Conservation (phyloP, 2,329 filamentous ascomycete species). For the Sarocladiaceae sp. region DNA sequence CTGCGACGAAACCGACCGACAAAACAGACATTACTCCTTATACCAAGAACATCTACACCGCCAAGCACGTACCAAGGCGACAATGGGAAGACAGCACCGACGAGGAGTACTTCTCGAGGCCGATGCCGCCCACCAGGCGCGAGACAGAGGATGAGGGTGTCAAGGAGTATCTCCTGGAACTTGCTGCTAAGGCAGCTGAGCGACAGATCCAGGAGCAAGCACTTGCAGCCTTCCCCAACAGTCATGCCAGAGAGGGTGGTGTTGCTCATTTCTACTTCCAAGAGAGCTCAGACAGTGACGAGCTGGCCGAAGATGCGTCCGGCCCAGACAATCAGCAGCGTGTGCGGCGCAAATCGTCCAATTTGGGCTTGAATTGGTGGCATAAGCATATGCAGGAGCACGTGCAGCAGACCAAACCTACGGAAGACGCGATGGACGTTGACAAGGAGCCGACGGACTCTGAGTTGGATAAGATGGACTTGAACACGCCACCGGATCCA, state of each 20-base stretch:
- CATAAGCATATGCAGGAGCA: conserved; percentile 76
- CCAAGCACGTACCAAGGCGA: conserved; percentile 20
- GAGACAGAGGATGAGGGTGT: conserved; percentile 71
- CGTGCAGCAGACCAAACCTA: conserved; percentile 49
- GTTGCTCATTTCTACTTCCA: conserved; percentile 66
- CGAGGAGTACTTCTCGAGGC: conserved; percentile 21
- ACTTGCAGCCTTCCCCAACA: conserved; percentile 70
- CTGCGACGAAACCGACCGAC: conserved; percentile 57
- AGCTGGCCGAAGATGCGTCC: conserved; percentile 26
- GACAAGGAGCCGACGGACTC: conserved; percentile 26
- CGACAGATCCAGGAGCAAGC: conserved; percentile 72
- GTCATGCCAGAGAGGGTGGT: conserved; percentile 60
- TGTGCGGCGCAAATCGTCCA: conserved; percentile 52
- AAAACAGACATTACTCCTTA: conserved; percentile 67
- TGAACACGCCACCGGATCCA: conserved; percentile 31
- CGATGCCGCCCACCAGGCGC: conserved; percentile 42
- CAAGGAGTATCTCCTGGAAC: conserved; percentile 68
- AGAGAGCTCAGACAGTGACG: conserved; percentile 55
- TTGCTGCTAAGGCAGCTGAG: conserved; percentile 75
- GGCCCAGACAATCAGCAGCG: conserved; percentile 14
- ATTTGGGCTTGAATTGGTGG: conserved; percentile 63
- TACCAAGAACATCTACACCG: conserved; percentile 54
- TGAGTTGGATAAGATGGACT: conserved; percentile 37
- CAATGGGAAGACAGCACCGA: conserved; percentile 23
- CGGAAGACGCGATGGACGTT: conserved; percentile 21